phyloP scores from a whole-genome alignment of 305 asterid species.

The Coffea humblotiana region DNA sequence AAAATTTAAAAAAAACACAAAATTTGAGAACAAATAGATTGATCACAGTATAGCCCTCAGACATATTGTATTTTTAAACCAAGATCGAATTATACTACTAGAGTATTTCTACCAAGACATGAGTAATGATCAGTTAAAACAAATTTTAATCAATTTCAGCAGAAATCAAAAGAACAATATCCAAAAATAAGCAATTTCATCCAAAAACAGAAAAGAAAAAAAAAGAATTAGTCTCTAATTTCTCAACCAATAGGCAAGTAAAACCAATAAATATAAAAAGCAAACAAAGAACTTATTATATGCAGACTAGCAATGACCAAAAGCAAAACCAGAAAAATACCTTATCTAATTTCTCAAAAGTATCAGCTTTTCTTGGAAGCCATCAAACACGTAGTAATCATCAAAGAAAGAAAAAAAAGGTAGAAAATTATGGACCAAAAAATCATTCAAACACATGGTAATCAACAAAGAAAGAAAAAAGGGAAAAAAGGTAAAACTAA shows the following conservation, averaged over 20 bases:
- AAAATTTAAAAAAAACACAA: not conserved
- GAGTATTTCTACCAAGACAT: not conserved
- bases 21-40: not conserved
- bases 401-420: too few species aligned
- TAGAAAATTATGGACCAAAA: too few species aligned
- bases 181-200: not conserved
- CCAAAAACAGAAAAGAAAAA: not conserved
- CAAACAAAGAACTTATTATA: not conserved
- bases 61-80: not conserved
- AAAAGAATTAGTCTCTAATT: not conserved
- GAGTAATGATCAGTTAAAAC: not conserved
- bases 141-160: not conserved
- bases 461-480: too few species aligned
- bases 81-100: not conserved
- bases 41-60: not conserved
- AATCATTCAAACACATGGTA: too few species aligned
- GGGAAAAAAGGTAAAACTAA: too few species aligned
- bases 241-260: not conserved
- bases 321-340: conserved; percentile 36
- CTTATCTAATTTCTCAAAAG: conserved; percentile 92
- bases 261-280: not conserved
- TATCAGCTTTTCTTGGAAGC: conserved; percentile 82
- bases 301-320: conserved; percentile 9
- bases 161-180: not conserved
- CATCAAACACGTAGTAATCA: conserved; percentile 34